Percentiles rank a stretch among this genome's conserved stretches.
These are phyloP conservation scores for Ophiostoma sp. DNA, from an alignment of 2,329 filamentous ascomycete species.

Conservation along the genomic window DNA sequence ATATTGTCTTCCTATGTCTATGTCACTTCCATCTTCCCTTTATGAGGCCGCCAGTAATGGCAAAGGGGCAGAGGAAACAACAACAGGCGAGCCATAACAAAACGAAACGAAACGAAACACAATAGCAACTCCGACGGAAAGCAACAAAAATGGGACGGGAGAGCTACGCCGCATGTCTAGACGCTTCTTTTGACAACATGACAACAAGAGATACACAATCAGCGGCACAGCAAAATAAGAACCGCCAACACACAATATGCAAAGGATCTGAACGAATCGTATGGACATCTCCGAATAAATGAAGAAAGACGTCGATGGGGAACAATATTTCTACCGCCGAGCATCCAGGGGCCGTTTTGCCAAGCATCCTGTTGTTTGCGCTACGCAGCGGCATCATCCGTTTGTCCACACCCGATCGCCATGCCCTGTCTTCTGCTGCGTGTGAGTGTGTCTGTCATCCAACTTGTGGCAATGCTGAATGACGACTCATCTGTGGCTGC, in stretches of 20 bases:
- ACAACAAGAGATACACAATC: background rate
- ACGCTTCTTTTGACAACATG: background rate
- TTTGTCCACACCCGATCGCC: background rate
- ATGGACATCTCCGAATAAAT: background rate
- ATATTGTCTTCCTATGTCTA: too few relatives aligned
- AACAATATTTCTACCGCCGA: background rate
- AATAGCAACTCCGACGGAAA: background rate
- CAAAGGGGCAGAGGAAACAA: background rate
- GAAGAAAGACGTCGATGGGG: background rate
- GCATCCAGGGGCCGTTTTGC: background rate
- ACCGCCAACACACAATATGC: background rate
- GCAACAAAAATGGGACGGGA: background rate
- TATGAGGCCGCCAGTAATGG: background rate
- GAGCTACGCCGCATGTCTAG: constrained; percentile 10
- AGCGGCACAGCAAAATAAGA: background rate
- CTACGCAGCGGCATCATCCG: constrained; percentile 15
- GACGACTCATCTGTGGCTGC: background rate
- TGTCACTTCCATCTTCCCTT: background rate
- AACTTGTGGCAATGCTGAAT: background rate
- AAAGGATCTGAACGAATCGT: background rate
- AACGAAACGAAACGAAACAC: background rate
- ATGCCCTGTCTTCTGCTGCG: background rate
- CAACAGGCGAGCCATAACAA: background rate
- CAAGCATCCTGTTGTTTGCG: constrained; percentile 3
- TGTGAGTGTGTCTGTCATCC: background rate